A percentile compares a stretch with the other conserved stretches of the same genome.
Evolutionary conservation across 176 grass and related monocot genomes (phyloP).

Genomic region (Carex kokanica): DNA sequence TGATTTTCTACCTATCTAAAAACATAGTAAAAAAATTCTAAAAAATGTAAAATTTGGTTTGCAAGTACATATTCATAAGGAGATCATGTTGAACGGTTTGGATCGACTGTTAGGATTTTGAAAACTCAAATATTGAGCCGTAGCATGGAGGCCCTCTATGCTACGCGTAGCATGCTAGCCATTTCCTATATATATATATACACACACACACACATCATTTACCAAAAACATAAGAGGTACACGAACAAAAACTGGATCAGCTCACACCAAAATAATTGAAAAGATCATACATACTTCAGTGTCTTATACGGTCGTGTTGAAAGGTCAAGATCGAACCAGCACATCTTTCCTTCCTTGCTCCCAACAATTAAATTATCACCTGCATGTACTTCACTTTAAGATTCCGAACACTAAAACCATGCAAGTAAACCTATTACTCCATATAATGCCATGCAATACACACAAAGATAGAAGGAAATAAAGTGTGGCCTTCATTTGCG

Average conservation of each 20-base stretch:
- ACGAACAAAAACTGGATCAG: constrained; percentile 5
- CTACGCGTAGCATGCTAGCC: too few species aligned
- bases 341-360: constrained; percentile 93
- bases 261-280: background rate
- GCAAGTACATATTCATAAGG: too few species aligned
- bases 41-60: too few species aligned
- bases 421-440: background rate
- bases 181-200: background rate
- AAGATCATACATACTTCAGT: constrained; percentile 51
- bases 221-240: background rate
- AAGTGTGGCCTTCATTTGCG: background rate
- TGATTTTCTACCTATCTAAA: too few species aligned
- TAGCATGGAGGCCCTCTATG: too few species aligned
- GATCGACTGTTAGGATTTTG: too few species aligned
- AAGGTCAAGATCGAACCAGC: constrained; percentile 96
- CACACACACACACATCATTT: too few species aligned
- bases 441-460: background rate
- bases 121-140: too few species aligned
- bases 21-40: too few species aligned
- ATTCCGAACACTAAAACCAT: background rate
- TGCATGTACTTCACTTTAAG: constrained; percentile 26
- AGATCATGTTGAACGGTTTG: too few species aligned
- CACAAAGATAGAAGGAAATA: background rate
- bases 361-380: constrained; percentile 97
- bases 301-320: constrained; percentile 76